These are phyloP conservation scores for Ensete glaucum DNA, from an alignment of 176 grass and related monocot genomes.

Conservation along the genomic window DNA sequence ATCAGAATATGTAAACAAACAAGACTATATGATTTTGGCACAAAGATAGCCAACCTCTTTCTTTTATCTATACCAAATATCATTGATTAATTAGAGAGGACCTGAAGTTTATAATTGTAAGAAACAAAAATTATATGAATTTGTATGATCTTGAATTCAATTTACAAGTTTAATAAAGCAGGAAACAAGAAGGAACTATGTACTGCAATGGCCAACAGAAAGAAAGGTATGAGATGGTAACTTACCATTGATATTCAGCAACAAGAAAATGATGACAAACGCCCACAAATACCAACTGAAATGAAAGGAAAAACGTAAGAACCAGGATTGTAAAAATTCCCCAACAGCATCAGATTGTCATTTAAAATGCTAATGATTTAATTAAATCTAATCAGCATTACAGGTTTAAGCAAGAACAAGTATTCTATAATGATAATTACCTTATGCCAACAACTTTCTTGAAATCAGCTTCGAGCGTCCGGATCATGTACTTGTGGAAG, in stretches of 20 bases:
- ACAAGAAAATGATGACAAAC: slow-evolving; percentile 84
- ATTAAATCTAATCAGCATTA: slow-evolving; percentile 1
- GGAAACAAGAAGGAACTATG: background rate
- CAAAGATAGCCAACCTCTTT: background rate
- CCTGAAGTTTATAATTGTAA: background rate
- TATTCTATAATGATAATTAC: slow-evolving; percentile 26
- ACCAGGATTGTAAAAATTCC: background rate
- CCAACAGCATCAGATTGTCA: background rate
- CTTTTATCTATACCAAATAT: no score
- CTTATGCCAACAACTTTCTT: slow-evolving; percentile 90
- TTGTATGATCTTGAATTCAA: background rate
- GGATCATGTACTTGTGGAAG: slow-evolving; percentile 82
- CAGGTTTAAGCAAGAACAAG: slow-evolving; percentile 1
- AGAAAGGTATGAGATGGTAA: background rate
- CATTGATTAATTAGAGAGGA: background rate
- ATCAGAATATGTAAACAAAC: background rate
- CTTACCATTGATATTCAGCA: slow-evolving; percentile 89
- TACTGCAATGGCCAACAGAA: background rate
- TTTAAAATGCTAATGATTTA: no score
- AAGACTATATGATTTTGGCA: background rate
- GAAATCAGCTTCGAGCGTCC: slow-evolving; percentile 82
- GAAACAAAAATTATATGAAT: background rate
- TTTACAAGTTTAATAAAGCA: background rate
- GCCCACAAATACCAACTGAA: slow-evolving; percentile 90
- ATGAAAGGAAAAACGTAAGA: background rate